Percentiles rank a stretch among this genome's conserved stretches.
These are phyloP conservation scores for Solanum boliviense DNA, from an alignment of 257 asterid genomes.

Conservation along the genomic window DNA sequence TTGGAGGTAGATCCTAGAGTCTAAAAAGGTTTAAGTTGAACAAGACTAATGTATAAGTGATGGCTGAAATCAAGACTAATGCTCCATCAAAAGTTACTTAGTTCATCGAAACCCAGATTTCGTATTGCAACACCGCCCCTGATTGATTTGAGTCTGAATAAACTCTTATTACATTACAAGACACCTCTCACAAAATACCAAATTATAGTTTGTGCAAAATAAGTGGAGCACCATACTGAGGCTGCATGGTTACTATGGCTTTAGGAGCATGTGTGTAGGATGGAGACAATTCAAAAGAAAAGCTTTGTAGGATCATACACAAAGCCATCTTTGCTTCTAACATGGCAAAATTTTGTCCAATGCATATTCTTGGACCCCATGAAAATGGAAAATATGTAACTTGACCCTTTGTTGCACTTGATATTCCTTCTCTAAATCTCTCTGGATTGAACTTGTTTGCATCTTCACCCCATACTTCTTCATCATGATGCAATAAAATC, in stretches of 20 bases:
- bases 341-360: slow-evolving; percentile 26
- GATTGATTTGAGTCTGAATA: background rate
- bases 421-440: background rate
- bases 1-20: background rate
- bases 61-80: no score
- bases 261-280: slow-evolving; percentile 27
- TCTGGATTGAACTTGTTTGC: background rate
- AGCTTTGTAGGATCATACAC: slow-evolving; percentile 24
- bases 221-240: slow-evolving; percentile 20
- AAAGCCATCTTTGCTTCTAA: slow-evolving; percentile 21
- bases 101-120: background rate
- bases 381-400: slow-evolving; percentile 12
- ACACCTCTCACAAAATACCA: background rate
- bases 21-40: no score
- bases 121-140: background rate
- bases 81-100: no score
- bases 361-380: slow-evolving; percentile 31
- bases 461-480: background rate
- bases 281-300: slow-evolving; percentile 19
- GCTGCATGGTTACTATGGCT: slow-evolving; percentile 5
- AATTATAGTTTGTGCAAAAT: slow-evolving; percentile 9
- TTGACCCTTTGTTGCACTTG: background rate
- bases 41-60: background rate
- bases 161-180: background rate
- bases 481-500: background rate